Evolutionary conservation across 2,329 filamentous ascomycete species (phyloP).

Genomic region (Orbilia oligospora): DNA sequence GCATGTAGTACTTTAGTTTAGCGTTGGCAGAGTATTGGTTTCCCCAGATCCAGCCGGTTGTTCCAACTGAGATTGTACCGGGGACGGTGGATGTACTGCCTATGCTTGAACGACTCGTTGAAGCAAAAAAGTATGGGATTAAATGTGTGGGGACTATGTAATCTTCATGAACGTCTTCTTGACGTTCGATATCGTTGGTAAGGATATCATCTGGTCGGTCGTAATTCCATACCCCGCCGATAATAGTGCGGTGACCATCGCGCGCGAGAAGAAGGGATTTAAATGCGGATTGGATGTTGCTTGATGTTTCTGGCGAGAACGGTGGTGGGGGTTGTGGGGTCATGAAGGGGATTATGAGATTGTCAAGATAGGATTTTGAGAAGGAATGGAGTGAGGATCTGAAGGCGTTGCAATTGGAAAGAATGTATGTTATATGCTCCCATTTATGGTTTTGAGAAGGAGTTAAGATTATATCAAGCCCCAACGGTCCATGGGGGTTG

Average conservation of each 20-base stretch:
- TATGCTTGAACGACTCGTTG: slow-evolving; percentile 13
- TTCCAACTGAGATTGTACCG: slow-evolving; percentile 8
- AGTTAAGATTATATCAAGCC: slow-evolving; percentile 8
- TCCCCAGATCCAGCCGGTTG: slow-evolving; percentile 23
- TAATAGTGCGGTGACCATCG: slow-evolving; percentile 47
- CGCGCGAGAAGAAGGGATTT: slow-evolving; percentile 32
- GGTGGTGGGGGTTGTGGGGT: slow-evolving; percentile 39
- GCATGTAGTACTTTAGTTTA: slow-evolving; percentile 53
- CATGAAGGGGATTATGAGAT: slow-evolving; percentile 55
- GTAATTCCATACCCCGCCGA: slow-evolving; percentile 53
- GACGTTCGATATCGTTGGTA: slow-evolving; percentile 33
- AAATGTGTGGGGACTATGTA: slow-evolving; percentile 42
- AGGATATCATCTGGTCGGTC: slow-evolving; percentile 35
- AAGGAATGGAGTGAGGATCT: slow-evolving; percentile 25
- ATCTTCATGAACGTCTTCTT: slow-evolving; percentile 49
- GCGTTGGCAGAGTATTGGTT: slow-evolving; percentile 33
- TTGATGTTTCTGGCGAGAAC: slow-evolving; percentile 30
- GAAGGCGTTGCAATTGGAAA: slow-evolving; percentile 32
- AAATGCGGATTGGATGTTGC: slow-evolving; percentile 17
- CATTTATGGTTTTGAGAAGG: slow-evolving; percentile 27
- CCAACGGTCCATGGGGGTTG: not conserved
- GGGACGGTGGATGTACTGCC: not conserved
- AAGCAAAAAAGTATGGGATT: slow-evolving; percentile 40
- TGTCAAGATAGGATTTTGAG: slow-evolving; percentile 41
- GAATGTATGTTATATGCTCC: slow-evolving; percentile 38